Evolutionary conservation across 2,329 filamentous ascomycete species (phyloP).

Genomic region (Phialophora macrospora): DNA sequence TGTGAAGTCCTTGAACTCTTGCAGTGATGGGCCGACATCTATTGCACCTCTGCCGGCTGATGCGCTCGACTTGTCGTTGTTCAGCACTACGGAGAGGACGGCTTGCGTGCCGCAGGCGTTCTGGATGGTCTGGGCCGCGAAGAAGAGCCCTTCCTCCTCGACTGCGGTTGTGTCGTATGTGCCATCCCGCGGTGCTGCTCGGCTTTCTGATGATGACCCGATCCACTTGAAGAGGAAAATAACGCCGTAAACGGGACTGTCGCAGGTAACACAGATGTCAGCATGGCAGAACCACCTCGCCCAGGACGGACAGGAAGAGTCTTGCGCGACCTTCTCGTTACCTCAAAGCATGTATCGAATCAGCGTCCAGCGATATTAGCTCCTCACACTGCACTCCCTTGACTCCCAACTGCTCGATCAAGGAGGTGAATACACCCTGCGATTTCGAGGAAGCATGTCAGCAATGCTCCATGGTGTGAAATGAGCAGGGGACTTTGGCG

Average conservation of each 20-base stretch:
- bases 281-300: slow-evolving; percentile 12
- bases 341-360: slow-evolving; percentile 55
- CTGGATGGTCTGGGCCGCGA: slow-evolving; percentile 95
- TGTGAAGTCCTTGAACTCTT: slow-evolving; percentile 86
- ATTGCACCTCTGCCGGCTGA: slow-evolving; percentile 50
- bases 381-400: slow-evolving; percentile 97
- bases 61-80: slow-evolving; percentile 65
- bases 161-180: slow-evolving; percentile 76
- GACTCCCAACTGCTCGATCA: slow-evolving; percentile 90
- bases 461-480: slow-evolving; percentile 1
- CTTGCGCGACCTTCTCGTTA: slow-evolving; percentile 40
- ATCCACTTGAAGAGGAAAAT: slow-evolving; percentile 97
- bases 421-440: slow-evolving; percentile 93
- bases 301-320: slow-evolving; percentile 5
- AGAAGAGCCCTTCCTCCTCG: slow-evolving; percentile 69
- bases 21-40: slow-evolving; percentile 72
- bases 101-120: slow-evolving; percentile 98
- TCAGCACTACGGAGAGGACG: slow-evolving; percentile 86
- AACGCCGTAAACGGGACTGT: slow-evolving; percentile 83
- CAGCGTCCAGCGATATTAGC: slow-evolving; percentile 83
- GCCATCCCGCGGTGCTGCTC: slow-evolving; percentile 76
- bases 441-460: slow-evolving; percentile 9
- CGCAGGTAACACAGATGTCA: slow-evolving; percentile 22
- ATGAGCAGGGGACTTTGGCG: background rate
- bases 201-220: slow-evolving; percentile 64